Evolutionary conservation across 768 basidiomycete genomes (phyloP), one percentile per base, ranked within the genome.

Genomic region (Coprinopsis marcescibilis): DNA sequence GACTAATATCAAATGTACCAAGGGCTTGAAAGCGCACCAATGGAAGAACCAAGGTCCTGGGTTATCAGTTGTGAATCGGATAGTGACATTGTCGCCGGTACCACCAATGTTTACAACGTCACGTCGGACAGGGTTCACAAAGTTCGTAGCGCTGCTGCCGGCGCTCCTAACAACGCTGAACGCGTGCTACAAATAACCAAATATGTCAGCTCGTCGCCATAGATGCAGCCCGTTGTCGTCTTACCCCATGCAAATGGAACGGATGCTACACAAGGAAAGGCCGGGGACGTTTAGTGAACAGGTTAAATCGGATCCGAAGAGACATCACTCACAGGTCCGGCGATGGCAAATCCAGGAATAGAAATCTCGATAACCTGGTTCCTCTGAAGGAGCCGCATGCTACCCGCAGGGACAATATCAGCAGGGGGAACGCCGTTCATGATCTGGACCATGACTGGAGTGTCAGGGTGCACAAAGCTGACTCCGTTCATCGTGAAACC

Each of bases 41-140:
- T 73, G 74, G 46, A 76, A 57, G 49, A 77, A 65, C 74, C 78
- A 83, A 8, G 78, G 77, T 3, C 84, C 85, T 1, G 83, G 62
- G 60, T 86, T 86, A 56, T 88, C 77, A 0, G 84, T 83, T 20
- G 61, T 61, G 65, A 83, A 86, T 4, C 83, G 75, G 34, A 89
- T 65, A 0, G 76, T 77, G 17, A 75, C 72, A 21, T 69, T 69
- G 48, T 74, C 74, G 1, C 57, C 59, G 17, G 50, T 55, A 24
- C 52, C 33, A 6, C 70, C 68, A 10, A 75, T 70, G 46, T 60
- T 66, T 29, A 81, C 72, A 2, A 78, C 78, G 57, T 85, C 83
- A n/a, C 81, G 65, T 34, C 68, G 52, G 38, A 68, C 69, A 0
- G 85, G 85, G 59, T 85, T 77, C 14, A 54, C 53, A 33, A 67